These are phyloP conservation scores for Penicillium frequentans DNA, from an alignment of 2,329 filamentous ascomycete genomes.

Conservation along the genomic window DNA sequence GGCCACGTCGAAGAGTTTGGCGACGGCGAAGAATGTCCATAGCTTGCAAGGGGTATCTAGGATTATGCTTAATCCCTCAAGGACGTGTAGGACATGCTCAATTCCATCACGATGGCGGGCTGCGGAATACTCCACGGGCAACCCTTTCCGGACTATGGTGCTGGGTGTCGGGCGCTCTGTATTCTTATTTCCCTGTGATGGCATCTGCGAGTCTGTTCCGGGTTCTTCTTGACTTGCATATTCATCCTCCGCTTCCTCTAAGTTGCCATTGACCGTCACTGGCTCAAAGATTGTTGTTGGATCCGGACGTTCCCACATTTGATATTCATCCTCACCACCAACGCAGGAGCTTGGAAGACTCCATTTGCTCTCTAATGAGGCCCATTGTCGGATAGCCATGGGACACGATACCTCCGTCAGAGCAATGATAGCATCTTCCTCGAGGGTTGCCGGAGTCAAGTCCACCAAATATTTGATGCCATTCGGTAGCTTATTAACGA, in stretches of 20 bases:
- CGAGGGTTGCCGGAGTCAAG: constrained; percentile 61
- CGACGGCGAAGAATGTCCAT: constrained; percentile 66
- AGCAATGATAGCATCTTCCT: constrained; percentile 62
- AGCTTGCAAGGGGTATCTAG: constrained; percentile 66
- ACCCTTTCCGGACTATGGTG: not conserved
- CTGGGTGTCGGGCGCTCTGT: not conserved
- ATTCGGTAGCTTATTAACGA: constrained; percentile 26
- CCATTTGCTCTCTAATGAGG: constrained; percentile 41
- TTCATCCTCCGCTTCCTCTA: not conserved
- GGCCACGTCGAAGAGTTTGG: constrained; percentile 56
- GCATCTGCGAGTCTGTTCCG: not conserved
- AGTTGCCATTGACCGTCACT: not conserved
- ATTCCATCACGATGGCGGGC: constrained; percentile 65
- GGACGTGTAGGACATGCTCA: constrained; percentile 59
- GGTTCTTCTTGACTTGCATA: not conserved
- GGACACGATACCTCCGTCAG: constrained; percentile 61
- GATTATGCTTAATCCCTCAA: constrained; percentile 55
- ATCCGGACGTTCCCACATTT: constrained; percentile 1
- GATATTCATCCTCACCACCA: constrained; percentile 51
- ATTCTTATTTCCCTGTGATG: not conserved
- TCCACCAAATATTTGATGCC: constrained; percentile 62
- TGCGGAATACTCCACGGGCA: constrained; percentile 60
- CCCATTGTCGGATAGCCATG: constrained; percentile 57
- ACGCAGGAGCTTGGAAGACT: constrained; percentile 42
- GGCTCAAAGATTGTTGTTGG: not conserved